Evolutionary conservation across 192 early-diverging fungal genomes (phyloP).

Genomic region (Mycoemilia scoparia): DNA sequence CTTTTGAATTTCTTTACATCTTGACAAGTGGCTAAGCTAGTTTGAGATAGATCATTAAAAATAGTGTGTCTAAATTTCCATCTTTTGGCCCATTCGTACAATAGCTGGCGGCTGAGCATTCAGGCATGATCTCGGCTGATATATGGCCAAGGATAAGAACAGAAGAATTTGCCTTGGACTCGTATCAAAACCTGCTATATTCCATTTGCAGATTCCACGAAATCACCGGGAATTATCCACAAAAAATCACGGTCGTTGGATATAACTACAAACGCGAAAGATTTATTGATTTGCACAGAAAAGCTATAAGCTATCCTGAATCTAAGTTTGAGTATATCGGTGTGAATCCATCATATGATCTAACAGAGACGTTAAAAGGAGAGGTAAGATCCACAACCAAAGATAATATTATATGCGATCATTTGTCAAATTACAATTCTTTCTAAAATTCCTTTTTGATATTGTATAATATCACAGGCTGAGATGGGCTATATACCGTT

Average conservation of each 20-base stretch:
- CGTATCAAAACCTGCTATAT: constrained; percentile 32
- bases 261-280: constrained; percentile 26
- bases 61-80: too few relatives aligned
- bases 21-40: too few relatives aligned
- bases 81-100: too few relatives aligned
- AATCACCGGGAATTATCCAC: constrained; percentile 26
- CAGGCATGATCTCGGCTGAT: constrained; percentile 19
- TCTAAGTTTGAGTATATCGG: constrained; percentile 28
- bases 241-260: constrained; percentile 21
- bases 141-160: constrained; percentile 23
- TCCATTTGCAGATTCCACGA: constrained; percentile 31
- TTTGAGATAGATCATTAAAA: too few relatives aligned
- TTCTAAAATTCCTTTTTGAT: too few relatives aligned
- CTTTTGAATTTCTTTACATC: too few relatives aligned
- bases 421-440: too few relatives aligned
- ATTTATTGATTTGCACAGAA: constrained; percentile 22
- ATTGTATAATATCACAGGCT: too few relatives aligned
- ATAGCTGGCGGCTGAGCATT: constrained; percentile 15
- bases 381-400: too few relatives aligned
- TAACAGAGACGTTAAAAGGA: constrained; percentile 1
- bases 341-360: constrained; percentile 18
- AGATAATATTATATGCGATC: too few relatives aligned
- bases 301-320: constrained; percentile 22
- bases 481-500: constrained; percentile 17
- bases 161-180: constrained; percentile 33